Percentiles rank a stretch among this genome's conserved stretches.
phyloP scores from a whole-genome alignment of 164 flowering plant genomes.

The Nelumbo lutea region DNA sequence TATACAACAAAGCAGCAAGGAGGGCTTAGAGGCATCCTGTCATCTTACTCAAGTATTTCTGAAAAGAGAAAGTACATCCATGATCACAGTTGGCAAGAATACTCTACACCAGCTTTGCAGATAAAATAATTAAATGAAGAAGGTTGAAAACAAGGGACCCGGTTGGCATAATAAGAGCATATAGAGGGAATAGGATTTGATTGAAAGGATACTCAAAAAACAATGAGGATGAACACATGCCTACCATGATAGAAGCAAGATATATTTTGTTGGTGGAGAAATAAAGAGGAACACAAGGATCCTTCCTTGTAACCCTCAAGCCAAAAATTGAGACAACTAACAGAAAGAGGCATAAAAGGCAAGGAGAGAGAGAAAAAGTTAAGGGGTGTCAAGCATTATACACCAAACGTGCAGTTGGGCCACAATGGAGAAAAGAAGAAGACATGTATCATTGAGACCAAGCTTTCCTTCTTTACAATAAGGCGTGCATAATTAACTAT shows the following conservation, averaged over 20 bases:
- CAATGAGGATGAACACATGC: slow-evolving; percentile 37
- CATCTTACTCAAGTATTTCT: background rate
- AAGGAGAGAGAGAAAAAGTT: background rate
- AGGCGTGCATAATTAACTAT: slow-evolving; percentile 14
- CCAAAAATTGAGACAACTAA: slow-evolving; percentile 28
- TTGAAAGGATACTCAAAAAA: slow-evolving; percentile 11
- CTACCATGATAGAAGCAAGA: slow-evolving; percentile 34
- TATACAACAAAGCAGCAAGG: too few relatives aligned
- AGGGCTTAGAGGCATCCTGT: too few relatives aligned
- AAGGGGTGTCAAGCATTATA: slow-evolving; percentile 24
- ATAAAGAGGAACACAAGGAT: slow-evolving; percentile 17
- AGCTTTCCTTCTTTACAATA: slow-evolving; percentile 18
- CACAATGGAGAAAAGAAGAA: slow-evolving; percentile 20
- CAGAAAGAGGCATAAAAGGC: slow-evolving; percentile 6
- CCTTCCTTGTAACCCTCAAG: slow-evolving; percentile 23
- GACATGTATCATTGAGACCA: slow-evolving; percentile 35
- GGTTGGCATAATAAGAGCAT: slow-evolving; percentile 2
- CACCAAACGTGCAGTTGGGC: slow-evolving; percentile 35
- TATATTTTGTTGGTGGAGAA: slow-evolving; percentile 6
- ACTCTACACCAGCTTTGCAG: slow-evolving; percentile 10
- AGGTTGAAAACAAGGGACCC: slow-evolving; percentile 26
- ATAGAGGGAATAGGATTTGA: slow-evolving; percentile 15
- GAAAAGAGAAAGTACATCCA: slow-evolving; percentile 13
- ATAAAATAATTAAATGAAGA: background rate
- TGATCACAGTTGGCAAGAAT: slow-evolving; percentile 35